Evolutionary conservation across 2,329 filamentous ascomycete species (phyloP), one percentile per base, ranked within the genome.

Genomic region (Oidium heveae): DNA sequence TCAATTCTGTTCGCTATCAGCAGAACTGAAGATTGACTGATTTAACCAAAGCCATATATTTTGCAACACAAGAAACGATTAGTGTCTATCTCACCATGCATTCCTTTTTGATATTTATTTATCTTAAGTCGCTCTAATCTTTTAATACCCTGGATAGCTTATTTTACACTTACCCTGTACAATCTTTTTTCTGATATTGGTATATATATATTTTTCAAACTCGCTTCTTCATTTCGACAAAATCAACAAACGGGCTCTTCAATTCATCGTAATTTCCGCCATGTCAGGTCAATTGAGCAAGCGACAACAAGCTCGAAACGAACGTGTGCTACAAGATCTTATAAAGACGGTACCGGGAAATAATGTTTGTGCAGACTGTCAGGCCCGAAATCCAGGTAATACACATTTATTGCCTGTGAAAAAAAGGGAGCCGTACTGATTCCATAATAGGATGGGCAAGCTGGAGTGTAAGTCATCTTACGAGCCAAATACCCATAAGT

Each of bases 241-340:
- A 3, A n/a, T 4, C 36, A n/a, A n/a, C 36, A 9, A 39, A n/a
- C 36, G 4, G 16, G 2, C 10, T 39, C 16, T 13, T 1, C 9
- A 22, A 46, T 9, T 24, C 12, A 46, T 22, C 3, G 20, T 20
- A 18, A 24, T 46, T 22, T 22, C 10, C 41, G 18, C 43, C 43
- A 91, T 88, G 84, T 76, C 84, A 55, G 74, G 76, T 55, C 74
- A 79, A 47, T 73, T 93, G 67, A 94, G 82, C 74, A 98, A 96
- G 76, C 86, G 91, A 70, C 86, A 95, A 72, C 89, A 95, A 75
- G 86, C 84, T 73, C 88, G 91, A 70, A 95, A 98, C 69, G 91
- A 98, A 72, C 86, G 86, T 66, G 73, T 79, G 55, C 74, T 98
- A 60, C 86, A 95, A 65, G 89, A 96, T 51, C 77, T 98, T 59